Base-by-base conservation (phyloP, 208 protist species). In the Crithidia acanthocephali region DNA sequence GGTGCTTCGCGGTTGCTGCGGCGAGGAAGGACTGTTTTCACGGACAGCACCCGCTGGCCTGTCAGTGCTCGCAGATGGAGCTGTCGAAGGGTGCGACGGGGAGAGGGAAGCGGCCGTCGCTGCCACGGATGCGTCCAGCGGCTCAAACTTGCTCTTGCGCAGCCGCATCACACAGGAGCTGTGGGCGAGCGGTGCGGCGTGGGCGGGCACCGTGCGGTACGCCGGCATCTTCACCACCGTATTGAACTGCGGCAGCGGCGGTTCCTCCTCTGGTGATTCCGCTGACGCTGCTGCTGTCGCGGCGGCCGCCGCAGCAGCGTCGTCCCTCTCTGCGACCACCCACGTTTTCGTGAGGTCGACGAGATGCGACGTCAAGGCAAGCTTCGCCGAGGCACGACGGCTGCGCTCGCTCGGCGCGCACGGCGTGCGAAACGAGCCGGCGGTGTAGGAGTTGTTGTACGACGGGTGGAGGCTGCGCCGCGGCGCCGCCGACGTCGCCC, bases 131-230 rank as follows among this genome's bases (percentile, higher is more conserved):
- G 45, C 5, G 9, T 47, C 22, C 15, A n/a, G 1, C 2, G 59
- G 33, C 13, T 30, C 25, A 48, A 78, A 72, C 53, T 60, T 71
- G 50, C 72, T 15, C 30, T 66, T 48, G 10, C 52, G 64, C 59
- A 78, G 65, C 9, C 65, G 72, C 72, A 44, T 51, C 22, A 61
- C 51, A 16, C 65, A 52, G 27, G 72, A 61, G 22, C 35, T 1
- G n/a, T 7, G 35, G 40, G 65, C 28, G 15, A 40, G 45, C 7
- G 40, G 37, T 9, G 37, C 44, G 8, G 56, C 33, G 11, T 32
- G 52, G 16, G 28, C n/a, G 0, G 48, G 20, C 2, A 30, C 16
- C 13, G 52, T 22, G 25, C 48, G 45, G 50, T 27, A 47, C 5
- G 27, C 10, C 11, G 72, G 64, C 45, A 77, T 77, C 51, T 40